Conservation (phyloP, 306 rosid species). For the Crataegus laevigata region DNA sequence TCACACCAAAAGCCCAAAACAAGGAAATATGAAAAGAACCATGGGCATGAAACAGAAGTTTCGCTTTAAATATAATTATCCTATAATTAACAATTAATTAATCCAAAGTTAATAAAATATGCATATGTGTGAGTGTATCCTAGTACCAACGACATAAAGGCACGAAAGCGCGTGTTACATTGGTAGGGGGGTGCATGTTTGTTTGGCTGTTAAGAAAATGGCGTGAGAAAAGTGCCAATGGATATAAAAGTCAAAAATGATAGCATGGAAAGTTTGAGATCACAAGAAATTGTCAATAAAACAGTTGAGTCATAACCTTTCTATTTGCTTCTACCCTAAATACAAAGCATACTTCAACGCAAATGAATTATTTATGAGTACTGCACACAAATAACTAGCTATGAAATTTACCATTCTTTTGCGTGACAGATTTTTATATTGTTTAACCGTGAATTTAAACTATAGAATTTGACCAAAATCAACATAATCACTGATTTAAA, state of each 20-base stretch:
- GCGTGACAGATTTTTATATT: background rate
- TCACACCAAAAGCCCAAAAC: background rate
- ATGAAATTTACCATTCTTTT: too few relatives aligned
- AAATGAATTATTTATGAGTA: background rate
- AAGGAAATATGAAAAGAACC: background rate
- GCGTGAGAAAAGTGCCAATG: conserved; percentile 18
- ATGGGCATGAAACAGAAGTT: background rate
- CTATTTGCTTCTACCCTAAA: background rate
- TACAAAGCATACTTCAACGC: background rate
- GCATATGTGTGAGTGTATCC: background rate
- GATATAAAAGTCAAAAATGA: background rate
- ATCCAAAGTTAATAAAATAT: background rate
- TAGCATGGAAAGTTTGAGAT: background rate
- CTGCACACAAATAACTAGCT: background rate
- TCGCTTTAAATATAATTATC: background rate
- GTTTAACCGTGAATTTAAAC: background rate
- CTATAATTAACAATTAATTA: background rate
- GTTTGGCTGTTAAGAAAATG: conserved; percentile 10
- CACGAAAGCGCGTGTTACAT: background rate
- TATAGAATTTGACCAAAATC: background rate
- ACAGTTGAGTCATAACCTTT: conserved; percentile 12
- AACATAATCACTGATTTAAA: too few relatives aligned
- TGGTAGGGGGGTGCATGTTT: background rate
- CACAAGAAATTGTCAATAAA: conserved; percentile 25
- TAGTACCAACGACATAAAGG: background rate